Conservation (phyloP, 2,329 filamentous ascomycete genomes). For the Curvularia sp. region DNA sequence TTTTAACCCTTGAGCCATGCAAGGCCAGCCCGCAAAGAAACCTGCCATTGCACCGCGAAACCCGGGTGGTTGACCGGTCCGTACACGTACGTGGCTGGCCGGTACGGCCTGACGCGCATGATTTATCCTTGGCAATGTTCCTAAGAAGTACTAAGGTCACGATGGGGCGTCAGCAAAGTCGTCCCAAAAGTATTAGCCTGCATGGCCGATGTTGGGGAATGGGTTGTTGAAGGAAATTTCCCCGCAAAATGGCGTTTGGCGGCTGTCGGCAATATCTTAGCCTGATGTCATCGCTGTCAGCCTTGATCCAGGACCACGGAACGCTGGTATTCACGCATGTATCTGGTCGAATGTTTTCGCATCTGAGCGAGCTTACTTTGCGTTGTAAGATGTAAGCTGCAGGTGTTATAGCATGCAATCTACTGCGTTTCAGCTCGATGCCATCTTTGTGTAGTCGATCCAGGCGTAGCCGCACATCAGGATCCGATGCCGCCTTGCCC, state of each 20-base stretch:
- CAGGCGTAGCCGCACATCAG: neutral
- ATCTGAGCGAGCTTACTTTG: neutral
- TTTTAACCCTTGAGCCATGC: constrained; percentile 14
- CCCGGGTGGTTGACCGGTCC: constrained; percentile 12
- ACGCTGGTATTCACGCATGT: constrained; percentile 8
- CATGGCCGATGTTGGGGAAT: constrained; percentile 10
- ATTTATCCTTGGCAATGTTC: constrained; percentile 16
- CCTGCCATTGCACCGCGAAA: constrained; percentile 17
- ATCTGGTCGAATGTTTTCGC: neutral
- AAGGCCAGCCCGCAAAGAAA: constrained; percentile 21
- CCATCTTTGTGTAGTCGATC: neutral
- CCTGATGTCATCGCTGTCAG: constrained; percentile 30
- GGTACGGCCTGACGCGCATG: constrained; percentile 1
- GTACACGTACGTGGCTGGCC: constrained; percentile 34
- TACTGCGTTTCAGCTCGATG: neutral
- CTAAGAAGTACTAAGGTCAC: constrained; percentile 5
- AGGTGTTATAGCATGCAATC: too few species aligned
- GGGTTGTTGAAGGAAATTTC: constrained; percentile 13
- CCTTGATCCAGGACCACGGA: constrained; percentile 20
- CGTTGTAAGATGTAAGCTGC: too few species aligned
- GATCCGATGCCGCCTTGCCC: neutral
- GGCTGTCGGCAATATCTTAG: constrained; percentile 21
- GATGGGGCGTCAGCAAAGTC: constrained; percentile 10
- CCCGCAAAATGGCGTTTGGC: constrained; percentile 27
- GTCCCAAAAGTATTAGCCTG: constrained; percentile 6